Base-by-base conservation (phyloP, 2,329 filamentous ascomycete species). In the Cordyceps pruinosa region DNA sequence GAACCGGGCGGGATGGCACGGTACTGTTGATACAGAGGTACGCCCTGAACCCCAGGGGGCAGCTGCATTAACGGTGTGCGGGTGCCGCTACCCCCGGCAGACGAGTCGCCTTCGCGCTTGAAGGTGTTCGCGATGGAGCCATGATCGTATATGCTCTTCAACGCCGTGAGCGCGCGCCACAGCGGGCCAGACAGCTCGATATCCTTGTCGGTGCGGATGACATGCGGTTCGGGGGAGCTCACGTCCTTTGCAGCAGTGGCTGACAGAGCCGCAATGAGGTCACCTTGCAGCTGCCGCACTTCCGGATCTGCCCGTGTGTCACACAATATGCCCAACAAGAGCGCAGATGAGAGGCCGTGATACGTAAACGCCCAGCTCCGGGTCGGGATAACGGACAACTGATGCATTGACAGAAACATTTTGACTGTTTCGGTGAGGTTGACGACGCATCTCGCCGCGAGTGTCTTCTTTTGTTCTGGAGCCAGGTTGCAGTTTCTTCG, bases 401-500 rank as follows among this genome's bases (percentile, higher is more conserved):
- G 83, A 66, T 87, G 83, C 84, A 87, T 87, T 17, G 83, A 81
- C 23, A 87, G 72, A 65, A 86, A 87, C 83, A 86, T 87, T 41
- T 82, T 78, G 12, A 87, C 83, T 13, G 83, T 86, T 65, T 86
- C 83, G 6, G 81, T 81, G 26, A 87, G 72, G 64, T 85, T 86
- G 17, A 73, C 70, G 65, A 84, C 85, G 72, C 84, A 87, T 58
- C 78, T 77, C 28, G 81, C 77, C 2, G 80, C 79, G 1, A 87
- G 71, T 1, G 76, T 69, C 45, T 74, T 74, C 63, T 83, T 84
- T 62, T 87, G 82, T 1, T 73, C 65, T 0, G 72, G 64, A 4
- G 77, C 75, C 41, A 86, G 74, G 10, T 73, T 71, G 61, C 76
- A 79, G 47, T 82, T 77, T 41, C 82, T 74, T 26, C 81, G 77